Evolutionary conservation across 2,329 filamentous ascomycete species (phyloP).

Genomic region (Lecanicillium sp.): DNA sequence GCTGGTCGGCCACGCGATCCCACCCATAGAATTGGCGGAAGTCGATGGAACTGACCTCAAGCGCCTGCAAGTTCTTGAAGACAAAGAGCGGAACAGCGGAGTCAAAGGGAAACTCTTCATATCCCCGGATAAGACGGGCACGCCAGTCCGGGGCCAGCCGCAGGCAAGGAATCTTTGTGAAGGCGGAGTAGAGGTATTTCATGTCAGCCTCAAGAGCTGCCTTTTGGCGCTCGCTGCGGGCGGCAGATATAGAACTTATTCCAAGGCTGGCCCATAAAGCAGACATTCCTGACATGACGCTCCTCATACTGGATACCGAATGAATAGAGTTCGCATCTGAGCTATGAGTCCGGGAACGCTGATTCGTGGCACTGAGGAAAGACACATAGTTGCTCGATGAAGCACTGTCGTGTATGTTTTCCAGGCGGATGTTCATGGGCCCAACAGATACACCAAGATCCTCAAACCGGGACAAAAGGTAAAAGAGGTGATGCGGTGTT

Average conservation of each 20-base stretch:
- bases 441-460: slow-evolving; percentile 85
- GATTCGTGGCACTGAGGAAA: slow-evolving; percentile 72
- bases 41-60: slow-evolving; percentile 93
- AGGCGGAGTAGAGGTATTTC: slow-evolving; percentile 95
- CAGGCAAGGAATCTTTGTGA: slow-evolving; percentile 94
- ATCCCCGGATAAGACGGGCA: slow-evolving; percentile 81
- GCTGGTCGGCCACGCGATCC: slow-evolving; percentile 87
- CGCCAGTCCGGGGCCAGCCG: slow-evolving; percentile 88
- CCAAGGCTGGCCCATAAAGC: slow-evolving; percentile 86
- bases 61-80: slow-evolving; percentile 91
- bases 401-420: slow-evolving; percentile 85
- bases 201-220: slow-evolving; percentile 77
- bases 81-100: slow-evolving; percentile 92
- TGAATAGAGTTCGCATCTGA: slow-evolving; percentile 87
- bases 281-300: slow-evolving; percentile 96
- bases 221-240: slow-evolving; percentile 85
- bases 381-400: slow-evolving; percentile 91
- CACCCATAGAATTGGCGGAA: slow-evolving; percentile 96
- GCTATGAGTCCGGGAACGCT: slow-evolving; percentile 68
- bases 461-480: slow-evolving; percentile 90
- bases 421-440: slow-evolving; percentile 90
- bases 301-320: slow-evolving; percentile 92
- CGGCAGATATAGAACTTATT: slow-evolving; percentile 68
- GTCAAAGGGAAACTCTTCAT: slow-evolving; percentile 97
- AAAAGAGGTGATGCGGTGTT: slow-evolving; percentile 95